Evolutionary conservation across 257 asterid species (phyloP), one percentile per base, ranked within the genome.

Genomic region (Nicotiana paniculata): DNA sequence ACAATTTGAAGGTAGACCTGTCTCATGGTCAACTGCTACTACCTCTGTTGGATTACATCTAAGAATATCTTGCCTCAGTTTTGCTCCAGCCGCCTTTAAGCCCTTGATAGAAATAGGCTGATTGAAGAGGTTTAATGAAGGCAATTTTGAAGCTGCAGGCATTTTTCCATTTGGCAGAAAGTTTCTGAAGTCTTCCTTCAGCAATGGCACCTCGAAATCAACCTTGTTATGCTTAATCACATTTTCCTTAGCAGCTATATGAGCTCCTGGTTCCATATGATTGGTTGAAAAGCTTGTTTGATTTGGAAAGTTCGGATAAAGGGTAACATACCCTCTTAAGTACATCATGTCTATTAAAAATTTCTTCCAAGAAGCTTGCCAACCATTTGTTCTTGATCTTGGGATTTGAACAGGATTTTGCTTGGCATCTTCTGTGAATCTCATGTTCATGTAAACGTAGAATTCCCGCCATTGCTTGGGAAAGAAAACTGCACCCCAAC

Each of bases 341-440:
- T 94, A 94, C 98, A 96, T 96, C 98, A 96, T 94, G 64, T 96
- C 99, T 0, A 94, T 94, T 63, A 96, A 78, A 68, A 96, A 94
- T 86, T 96, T 96, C 90, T 94, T 96, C 99, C 99, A 94, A 0
- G 99, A 96, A 6, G 99, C 99, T 68, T 96, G 99, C 99, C 99
- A 96, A 0, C 99, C 99, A 24, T 96, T 96, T 9, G 99, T 96
- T 83, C 99, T 92, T 30, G 99, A 96, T 28, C 95, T 93, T 0
- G 99, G 98, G n/a, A 96, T 96, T 39, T 96, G 99, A 55, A 96
- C 98, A 0, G 99, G 99, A 26, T 94, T 96, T 30, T 92, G 86
- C 89, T 96, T 94, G 0, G 99, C 91, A 6, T 96, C 93, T 82
- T 91, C 90, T 1, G 98, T 96, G 89, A 91, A 96, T 81, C 99